Conservation (phyloP, 176 grass and related monocot species). For the Eremochloa ophiuroides region DNA sequence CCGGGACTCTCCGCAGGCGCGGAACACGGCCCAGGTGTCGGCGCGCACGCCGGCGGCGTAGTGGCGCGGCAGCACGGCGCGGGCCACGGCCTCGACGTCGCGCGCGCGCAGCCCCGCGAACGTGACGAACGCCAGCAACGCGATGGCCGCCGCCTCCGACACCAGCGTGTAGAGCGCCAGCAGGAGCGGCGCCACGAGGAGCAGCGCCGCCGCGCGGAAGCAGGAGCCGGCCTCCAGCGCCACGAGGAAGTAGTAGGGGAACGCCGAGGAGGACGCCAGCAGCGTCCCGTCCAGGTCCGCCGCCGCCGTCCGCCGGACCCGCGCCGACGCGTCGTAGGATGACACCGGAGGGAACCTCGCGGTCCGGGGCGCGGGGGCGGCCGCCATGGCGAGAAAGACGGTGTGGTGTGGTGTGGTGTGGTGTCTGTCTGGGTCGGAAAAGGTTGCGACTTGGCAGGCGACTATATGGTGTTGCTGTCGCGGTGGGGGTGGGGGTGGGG, state of each 20-base stretch:
- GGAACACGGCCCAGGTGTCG: conserved; percentile 72
- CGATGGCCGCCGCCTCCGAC: conserved; percentile 79
- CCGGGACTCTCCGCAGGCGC: conserved; percentile 37
- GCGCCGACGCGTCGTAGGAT: neutral
- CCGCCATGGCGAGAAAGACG: neutral
- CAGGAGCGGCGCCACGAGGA: conserved; percentile 50
- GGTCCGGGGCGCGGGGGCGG: neutral
- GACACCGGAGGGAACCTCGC: conserved; percentile 50
- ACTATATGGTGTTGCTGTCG: neutral
- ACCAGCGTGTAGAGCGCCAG: conserved; percentile 55
- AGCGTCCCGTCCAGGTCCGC: conserved; percentile 88
- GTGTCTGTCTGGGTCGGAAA: neutral
- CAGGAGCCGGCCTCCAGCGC: conserved; percentile 67
- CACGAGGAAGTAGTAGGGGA: conserved; percentile 94
- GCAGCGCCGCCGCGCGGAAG: conserved; percentile 49
- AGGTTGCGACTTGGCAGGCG: neutral
- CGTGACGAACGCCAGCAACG: conserved; percentile 64
- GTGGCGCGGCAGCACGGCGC: conserved; percentile 69
- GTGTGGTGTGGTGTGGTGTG: no score
- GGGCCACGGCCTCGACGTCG: conserved; percentile 63
- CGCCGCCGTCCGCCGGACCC: conserved; percentile 20
- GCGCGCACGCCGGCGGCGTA: conserved; percentile 74
- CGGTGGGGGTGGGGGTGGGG: neutral
- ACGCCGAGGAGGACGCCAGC: conserved; percentile 62
- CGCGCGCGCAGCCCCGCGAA: conserved; percentile 46